These are phyloP conservation scores for Globisporangium uncinulatum DNA, from an alignment of 352 stramenopile species.

Conservation along the genomic window DNA sequence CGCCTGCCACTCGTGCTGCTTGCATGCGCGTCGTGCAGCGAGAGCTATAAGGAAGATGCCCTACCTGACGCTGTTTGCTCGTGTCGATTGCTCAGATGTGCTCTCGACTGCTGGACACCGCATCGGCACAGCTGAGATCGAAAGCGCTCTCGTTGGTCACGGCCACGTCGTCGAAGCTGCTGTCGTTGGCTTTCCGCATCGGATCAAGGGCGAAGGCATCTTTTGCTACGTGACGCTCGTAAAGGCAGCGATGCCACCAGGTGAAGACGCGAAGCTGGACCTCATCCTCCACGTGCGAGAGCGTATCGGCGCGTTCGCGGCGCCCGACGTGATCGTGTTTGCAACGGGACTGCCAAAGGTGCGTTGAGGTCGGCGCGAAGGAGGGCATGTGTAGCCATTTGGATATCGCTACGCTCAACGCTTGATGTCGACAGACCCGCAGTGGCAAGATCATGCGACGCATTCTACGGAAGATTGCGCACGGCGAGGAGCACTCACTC, in stretches of 20 bases:
- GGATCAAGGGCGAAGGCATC: conserved; percentile 96
- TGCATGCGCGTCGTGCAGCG: not conserved
- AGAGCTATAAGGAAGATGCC: too few relatives aligned
- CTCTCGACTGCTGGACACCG: conserved; percentile 92
- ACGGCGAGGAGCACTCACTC: conserved; percentile 91
- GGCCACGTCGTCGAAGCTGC: conserved; percentile 91
- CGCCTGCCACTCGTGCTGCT: conserved; percentile 1
- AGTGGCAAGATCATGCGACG: conserved; percentile 99
- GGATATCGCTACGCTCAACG: not conserved
- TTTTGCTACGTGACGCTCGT: conserved; percentile 93
- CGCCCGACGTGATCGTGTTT: conserved; percentile 94
- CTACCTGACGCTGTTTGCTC: not conserved
- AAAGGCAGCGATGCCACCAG: conserved; percentile 67
- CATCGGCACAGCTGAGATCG: conserved; percentile 86
- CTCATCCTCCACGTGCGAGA: conserved; percentile 80
- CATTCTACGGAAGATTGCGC: conserved; percentile 97
- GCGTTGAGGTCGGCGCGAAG: not conserved
- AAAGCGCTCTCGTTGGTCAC: conserved; percentile 90
- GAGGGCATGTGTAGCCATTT: not conserved
- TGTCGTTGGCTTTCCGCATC: conserved; percentile 93
- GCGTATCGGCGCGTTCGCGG: conserved; percentile 95
- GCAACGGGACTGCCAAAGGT: conserved; percentile 89
- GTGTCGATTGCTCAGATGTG: conserved; percentile 65
- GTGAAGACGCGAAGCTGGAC: conserved; percentile 45
- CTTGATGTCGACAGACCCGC: conserved; percentile 56